Percentiles rank a stretch among this genome's conserved stretches.
Conservation (phyloP, 345 rosid genomes). For the Euphorbia lathyris region DNA sequence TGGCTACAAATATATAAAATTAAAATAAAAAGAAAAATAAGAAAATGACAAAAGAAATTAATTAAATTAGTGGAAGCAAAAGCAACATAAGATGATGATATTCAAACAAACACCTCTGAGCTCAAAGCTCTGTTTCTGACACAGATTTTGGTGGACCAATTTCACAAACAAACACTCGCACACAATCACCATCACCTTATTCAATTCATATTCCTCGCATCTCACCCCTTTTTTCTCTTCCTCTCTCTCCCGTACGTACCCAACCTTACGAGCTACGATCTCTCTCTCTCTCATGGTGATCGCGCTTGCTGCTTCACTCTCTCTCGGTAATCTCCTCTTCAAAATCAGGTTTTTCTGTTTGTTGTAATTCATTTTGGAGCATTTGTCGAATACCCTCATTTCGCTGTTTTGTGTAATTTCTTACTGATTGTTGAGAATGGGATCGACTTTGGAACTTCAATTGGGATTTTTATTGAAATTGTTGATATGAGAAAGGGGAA, state of each 20-base stretch:
- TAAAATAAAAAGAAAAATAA: not conserved
- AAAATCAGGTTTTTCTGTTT: too few species aligned
- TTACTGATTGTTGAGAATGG: not conserved
- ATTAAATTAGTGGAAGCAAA: not conserved
- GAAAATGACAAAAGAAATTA: not conserved
- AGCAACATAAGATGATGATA: not conserved
- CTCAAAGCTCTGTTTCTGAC: not conserved
- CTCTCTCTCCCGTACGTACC: not conserved
- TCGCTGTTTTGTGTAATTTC: constrained; percentile 1
- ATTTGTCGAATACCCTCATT: constrained; percentile 1
- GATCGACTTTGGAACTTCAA: constrained; percentile 1
- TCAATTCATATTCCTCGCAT: constrained; percentile 10
- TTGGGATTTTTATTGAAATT: constrained; percentile 8
- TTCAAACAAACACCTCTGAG: not conserved
- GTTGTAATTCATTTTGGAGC: not conserved
- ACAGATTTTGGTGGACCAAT: constrained; percentile 16
- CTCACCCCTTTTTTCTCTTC: not conserved
- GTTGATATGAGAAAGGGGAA: not conserved
- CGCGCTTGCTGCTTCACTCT: constrained; percentile 61
- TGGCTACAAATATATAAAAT: not conserved
- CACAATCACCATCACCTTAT: not conserved
- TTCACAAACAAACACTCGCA: not conserved
- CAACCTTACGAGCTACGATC: too few species aligned
- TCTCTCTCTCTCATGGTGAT: constrained; percentile 55
- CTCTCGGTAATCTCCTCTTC: constrained; percentile 39